phyloP scores from a whole-genome alignment of 345 rosid species.

The Salix arbutifolia region DNA sequence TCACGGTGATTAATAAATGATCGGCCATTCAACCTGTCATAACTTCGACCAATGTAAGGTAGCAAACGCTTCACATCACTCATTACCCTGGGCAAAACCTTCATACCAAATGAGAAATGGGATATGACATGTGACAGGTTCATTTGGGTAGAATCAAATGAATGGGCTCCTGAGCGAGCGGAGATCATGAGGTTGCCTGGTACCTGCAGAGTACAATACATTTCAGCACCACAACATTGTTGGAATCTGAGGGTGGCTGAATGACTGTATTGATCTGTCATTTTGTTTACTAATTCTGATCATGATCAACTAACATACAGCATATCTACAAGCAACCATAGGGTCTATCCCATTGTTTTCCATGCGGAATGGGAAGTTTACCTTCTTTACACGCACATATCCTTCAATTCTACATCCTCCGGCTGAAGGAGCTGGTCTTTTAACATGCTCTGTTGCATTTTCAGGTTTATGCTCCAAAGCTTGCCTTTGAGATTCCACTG shows the following conservation, averaged over 20 bases:
- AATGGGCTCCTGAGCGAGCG: constrained; percentile 90
- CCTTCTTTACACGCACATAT: constrained; percentile 94
- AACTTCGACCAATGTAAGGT: constrained; percentile 78
- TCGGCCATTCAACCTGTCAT: constrained; percentile 74
- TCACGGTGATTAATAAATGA: constrained; percentile 73
- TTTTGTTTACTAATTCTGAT: not conserved
- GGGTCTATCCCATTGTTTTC: not conserved
- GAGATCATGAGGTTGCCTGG: constrained; percentile 89
- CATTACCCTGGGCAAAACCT: constrained; percentile 50
- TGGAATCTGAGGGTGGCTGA: not conserved
- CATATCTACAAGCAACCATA: constrained; percentile 4
- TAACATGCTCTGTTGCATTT: constrained; percentile 31
- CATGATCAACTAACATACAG: not conserved
- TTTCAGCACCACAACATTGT: not conserved
- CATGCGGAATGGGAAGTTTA: constrained; percentile 4
- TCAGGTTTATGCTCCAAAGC: constrained; percentile 51
- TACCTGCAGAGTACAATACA: constrained; percentile 53
- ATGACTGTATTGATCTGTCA: not conserved
- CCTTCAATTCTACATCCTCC: constrained; percentile 99
- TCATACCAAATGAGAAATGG: constrained; percentile 87
- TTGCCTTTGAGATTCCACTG: constrained; percentile 48
- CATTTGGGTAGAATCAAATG: constrained; percentile 84
- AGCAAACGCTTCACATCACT: constrained; percentile 60
- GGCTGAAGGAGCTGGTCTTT: constrained; percentile 76
- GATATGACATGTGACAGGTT: constrained; percentile 91